Percentiles rank a stretch among this genome's conserved stretches.
Evolutionary conservation across 2,329 filamentous ascomycete species (phyloP).

Genomic region (Clarireedia homoeocarpa): DNA sequence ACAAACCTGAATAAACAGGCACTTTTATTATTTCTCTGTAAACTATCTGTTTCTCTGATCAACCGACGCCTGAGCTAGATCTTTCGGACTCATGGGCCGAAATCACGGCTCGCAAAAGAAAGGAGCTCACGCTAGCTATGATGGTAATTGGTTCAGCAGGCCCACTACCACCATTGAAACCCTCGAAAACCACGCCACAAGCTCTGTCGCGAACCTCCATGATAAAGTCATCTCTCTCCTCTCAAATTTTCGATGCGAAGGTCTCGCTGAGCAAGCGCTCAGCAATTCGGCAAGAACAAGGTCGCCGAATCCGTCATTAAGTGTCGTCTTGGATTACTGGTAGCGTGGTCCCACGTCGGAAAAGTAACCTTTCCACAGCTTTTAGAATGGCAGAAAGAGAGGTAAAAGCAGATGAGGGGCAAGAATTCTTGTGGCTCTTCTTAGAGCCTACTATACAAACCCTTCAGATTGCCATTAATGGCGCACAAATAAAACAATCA

Average conservation of each 20-base stretch:
- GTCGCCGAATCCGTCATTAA: neutral
- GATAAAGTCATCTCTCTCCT: too few species aligned
- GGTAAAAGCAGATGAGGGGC: neutral
- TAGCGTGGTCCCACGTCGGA: neutral
- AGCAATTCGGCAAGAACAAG: neutral
- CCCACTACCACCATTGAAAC: too few species aligned
- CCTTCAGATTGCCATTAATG: too few species aligned
- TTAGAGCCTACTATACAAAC: too few species aligned
- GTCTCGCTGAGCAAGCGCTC: neutral
- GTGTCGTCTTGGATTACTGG: neutral
- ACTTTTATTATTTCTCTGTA: neutral
- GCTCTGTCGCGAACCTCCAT: neutral
- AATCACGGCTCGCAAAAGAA: neutral
- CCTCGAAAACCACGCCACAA: neutral
- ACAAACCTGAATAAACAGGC: neutral
- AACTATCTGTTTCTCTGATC: neutral
- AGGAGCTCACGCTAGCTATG: neutral
- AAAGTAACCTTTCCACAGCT: neutral
- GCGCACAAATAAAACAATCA: too few species aligned
- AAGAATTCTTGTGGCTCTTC: neutral
- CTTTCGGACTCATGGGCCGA: neutral
- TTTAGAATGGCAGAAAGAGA: neutral
- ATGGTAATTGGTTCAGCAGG: neutral
- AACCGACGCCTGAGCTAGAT: neutral
- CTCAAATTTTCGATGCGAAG: neutral